Evolutionary conservation across 345 rosid species (phyloP).

Genomic region (Erysimum cheiranthoides): DNA sequence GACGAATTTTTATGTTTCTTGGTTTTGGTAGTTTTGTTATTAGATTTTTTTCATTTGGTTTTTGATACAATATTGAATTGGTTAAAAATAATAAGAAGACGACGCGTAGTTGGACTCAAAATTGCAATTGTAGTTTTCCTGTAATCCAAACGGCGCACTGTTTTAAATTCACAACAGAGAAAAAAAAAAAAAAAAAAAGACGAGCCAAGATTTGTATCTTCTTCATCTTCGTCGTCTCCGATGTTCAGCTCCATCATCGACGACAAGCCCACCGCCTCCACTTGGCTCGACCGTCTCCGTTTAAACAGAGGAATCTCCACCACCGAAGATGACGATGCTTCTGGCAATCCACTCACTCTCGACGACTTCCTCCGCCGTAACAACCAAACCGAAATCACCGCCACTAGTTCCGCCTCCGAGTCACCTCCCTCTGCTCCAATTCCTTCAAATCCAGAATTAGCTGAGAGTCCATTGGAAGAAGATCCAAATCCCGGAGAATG

Average conservation of each 20-base stretch:
- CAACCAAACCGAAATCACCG: slow-evolving; percentile 24
- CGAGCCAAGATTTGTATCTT: slow-evolving; percentile 14
- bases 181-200: not conserved
- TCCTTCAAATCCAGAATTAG: slow-evolving; percentile 48
- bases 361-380: slow-evolving; percentile 65
- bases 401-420: slow-evolving; percentile 41
- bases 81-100: not conserved
- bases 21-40: too few relatives aligned
- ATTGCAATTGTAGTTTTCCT: slow-evolving; percentile 19
- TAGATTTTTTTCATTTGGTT: too few relatives aligned
- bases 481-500: slow-evolving; percentile 47
- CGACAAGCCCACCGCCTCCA: slow-evolving; percentile 61
- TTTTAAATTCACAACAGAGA: not conserved
- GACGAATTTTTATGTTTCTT: too few relatives aligned
- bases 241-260: slow-evolving; percentile 73
- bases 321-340: slow-evolving; percentile 58
- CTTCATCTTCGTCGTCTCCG: slow-evolving; percentile 40
- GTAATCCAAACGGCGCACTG: slow-evolving; percentile 45
- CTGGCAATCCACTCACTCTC: slow-evolving; percentile 48
- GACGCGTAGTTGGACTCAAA: slow-evolving; percentile 29
- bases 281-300: slow-evolving; percentile 92
- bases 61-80: too few relatives aligned
- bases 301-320: slow-evolving; percentile 74
- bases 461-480: slow-evolving; percentile 29
- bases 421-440: slow-evolving; percentile 52